Evolutionary conservation across 371 early-diverging fungal species (phyloP).

Genomic region (Mucor plumbeus): DNA sequence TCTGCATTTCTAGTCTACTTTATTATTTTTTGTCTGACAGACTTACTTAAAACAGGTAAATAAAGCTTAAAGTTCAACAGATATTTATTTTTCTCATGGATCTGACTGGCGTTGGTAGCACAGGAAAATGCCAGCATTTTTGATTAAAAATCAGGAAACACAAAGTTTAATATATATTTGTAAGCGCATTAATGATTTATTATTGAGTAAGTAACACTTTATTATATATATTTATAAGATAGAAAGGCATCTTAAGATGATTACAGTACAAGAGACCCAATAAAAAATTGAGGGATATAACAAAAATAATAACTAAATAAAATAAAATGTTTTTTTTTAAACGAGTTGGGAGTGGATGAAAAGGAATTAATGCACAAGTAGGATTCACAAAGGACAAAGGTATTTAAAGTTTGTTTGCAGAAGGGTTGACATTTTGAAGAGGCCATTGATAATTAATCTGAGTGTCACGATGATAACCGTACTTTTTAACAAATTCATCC

Average conservation of each 20-base stretch:
- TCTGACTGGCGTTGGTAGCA: neutral
- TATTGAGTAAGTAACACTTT: neutral
- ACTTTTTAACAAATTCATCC: conserved; percentile 72
- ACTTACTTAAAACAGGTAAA: neutral
- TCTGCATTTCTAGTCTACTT: too few relatives aligned
- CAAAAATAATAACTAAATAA: neutral
- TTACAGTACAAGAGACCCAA: conserved; percentile 11
- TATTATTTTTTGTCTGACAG: neutral
- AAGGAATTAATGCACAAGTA: neutral
- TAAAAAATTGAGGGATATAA: conserved; percentile 1
- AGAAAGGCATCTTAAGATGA: neutral
- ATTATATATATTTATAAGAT: conserved; percentile 2
- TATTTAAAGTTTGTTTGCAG: conserved; percentile 33
- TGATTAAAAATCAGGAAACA: conserved; percentile 6
- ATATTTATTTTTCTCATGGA: neutral
- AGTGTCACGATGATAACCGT: conserved; percentile 55
- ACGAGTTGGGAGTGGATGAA: neutral
- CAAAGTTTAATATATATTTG: conserved; percentile 1
- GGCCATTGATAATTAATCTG: conserved; percentile 31
- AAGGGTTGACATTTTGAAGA: conserved; percentile 28
- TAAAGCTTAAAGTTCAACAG: neutral
- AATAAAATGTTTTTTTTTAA: neutral
- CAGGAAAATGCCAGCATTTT: neutral
- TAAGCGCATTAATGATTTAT: neutral
- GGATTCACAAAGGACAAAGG: conserved; percentile 4